Evolutionary conservation across 768 basidiomycete species (phyloP).

Genomic region (Boletus speciosus): DNA sequence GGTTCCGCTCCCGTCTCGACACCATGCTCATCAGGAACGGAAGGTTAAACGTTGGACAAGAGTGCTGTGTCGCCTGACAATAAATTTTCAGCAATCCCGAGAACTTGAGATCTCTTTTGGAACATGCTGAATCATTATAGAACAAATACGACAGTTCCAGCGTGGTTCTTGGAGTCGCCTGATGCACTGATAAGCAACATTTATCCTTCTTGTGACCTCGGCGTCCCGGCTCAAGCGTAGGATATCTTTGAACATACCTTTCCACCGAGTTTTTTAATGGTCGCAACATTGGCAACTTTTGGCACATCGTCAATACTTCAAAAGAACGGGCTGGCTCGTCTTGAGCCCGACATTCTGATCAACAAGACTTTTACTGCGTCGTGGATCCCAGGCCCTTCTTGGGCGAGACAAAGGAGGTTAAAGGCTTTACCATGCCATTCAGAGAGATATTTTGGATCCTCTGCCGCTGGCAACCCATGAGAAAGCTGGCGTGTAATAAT

Average conservation of each 20-base stretch:
- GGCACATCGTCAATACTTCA: too few relatives aligned
- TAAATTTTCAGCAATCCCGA: slow-evolving; percentile 5
- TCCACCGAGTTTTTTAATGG: too few relatives aligned
- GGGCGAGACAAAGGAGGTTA: background rate
- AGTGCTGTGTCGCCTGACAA: background rate
- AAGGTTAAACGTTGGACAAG: background rate
- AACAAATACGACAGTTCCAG: too few relatives aligned
- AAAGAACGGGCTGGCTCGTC: background rate
- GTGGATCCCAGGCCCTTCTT: background rate
- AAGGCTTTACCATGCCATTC: too few relatives aligned
- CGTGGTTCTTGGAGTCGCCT: background rate
- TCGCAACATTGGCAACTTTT: too few relatives aligned
- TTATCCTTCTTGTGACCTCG: background rate
- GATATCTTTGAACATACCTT: background rate
- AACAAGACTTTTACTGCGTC: too few relatives aligned
- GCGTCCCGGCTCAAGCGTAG: background rate
- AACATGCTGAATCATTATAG: slow-evolving; percentile 2
- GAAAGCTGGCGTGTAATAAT: slow-evolving; percentile 5
- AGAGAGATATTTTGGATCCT: too few relatives aligned
- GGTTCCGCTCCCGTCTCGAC: too few relatives aligned
- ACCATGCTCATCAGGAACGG: background rate
- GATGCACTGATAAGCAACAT: background rate
- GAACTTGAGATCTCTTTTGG: slow-evolving; percentile 10
- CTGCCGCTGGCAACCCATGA: slow-evolving; percentile 3
- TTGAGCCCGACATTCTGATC: background rate